Evolutionary conservation across 2,329 filamentous ascomycete genomes (phyloP), one percentile per base, ranked within the genome.

Genomic region (Talaromyces verruculosus): DNA sequence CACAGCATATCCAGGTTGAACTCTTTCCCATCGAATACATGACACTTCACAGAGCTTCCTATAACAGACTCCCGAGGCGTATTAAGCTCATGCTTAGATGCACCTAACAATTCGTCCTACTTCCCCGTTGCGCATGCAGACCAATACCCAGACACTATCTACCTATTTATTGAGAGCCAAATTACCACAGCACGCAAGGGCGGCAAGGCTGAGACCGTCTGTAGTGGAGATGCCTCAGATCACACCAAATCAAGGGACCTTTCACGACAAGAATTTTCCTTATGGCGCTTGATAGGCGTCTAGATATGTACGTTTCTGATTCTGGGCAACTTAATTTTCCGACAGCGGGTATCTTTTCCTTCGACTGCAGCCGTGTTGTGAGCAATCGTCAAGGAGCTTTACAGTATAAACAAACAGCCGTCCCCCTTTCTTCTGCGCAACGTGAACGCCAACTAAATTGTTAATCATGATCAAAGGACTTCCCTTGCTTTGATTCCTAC

Each of bases 341-440:
- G 61, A 35, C 39, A 60, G 19, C 47, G 43, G 59, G 25, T 28
- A 58, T 33, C 11, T 30, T 63, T 60, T 58, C 15, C 51, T 45
- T 41, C 39, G 13, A 45, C 28, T 28, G 15, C 30, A 33, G 37
- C 5, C 49, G n/a, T 19, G n/a, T 55, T 41, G 59, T 35, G 64
- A 62, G 64, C 51, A 35, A 60, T 60, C 61, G 65, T 35, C 61
- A 60, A 60, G 65, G 61, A 37, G 51, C 33, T 28, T 51, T 35
- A 53, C 25, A 30, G 28, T 53, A 57, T 58, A 59, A 45, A 62
- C 59, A 49, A 39, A 28, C 19, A 37, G n/a, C 3, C 19, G 17
- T 39, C 19, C 49, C 49, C 64, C 58, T 62, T 65, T 65, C 59
- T 53, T 59, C 64, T 65, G 64, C 59, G 41, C 55, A 28, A 19